phyloP scores from a whole-genome alignment of 768 basidiomycete genomes.

The Multifurca ochricompacta region DNA sequence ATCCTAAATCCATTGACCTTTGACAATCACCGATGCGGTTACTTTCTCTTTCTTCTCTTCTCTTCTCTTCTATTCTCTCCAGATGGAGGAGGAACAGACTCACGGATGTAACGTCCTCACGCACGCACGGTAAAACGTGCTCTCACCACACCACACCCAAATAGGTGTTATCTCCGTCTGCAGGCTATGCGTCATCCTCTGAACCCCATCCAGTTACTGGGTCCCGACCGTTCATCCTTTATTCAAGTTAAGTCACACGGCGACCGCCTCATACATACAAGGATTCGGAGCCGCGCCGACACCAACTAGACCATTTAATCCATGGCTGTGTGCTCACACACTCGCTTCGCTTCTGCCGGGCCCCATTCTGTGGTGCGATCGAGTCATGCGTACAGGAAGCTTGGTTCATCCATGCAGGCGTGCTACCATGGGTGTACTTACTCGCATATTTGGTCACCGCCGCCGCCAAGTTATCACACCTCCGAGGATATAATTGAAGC shows the following conservation, averaged over 20 bases:
- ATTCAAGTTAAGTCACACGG: background rate
- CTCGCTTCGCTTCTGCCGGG: background rate
- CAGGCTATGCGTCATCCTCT: background rate
- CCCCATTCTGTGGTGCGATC: background rate
- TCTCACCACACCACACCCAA: slow-evolving; percentile 3
- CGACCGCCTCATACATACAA: background rate
- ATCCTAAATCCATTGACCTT: no score
- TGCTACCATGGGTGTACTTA: no score
- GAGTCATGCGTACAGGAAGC: background rate
- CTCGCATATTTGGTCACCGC: no score
- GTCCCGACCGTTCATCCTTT: background rate
- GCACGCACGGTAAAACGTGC: slow-evolving; percentile 1
- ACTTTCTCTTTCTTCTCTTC: slow-evolving; percentile 12
- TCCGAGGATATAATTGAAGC: background rate
- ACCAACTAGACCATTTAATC: background rate
- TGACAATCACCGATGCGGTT: background rate
- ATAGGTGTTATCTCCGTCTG: background rate
- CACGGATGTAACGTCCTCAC: background rate
- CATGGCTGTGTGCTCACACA: slow-evolving; percentile 4
- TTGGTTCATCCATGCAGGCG: background rate
- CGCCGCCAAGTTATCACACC: background rate
- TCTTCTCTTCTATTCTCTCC: slow-evolving; percentile 11
- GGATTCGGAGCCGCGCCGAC: background rate
- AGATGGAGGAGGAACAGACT: slow-evolving; percentile 2
- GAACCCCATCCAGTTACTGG: background rate